Evolutionary conservation across 805 yeast species (phyloP).

Genomic region (Schwanniomyces vanrijiae): DNA sequence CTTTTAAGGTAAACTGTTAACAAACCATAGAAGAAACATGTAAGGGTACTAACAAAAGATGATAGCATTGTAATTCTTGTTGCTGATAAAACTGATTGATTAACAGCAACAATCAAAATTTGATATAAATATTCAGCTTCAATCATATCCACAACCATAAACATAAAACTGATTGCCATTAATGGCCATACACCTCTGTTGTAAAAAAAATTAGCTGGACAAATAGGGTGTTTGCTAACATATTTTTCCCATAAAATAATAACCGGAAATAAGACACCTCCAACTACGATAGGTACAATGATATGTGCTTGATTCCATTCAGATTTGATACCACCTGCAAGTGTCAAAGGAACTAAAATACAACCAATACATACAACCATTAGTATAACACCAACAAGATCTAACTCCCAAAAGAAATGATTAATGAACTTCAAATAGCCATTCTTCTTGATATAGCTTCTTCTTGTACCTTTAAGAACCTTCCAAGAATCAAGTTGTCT

Average conservation of each 20-base stretch:
- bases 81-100: slow-evolving; percentile 13
- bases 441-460: slow-evolving; percentile 5
- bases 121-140: slow-evolving; percentile 13
- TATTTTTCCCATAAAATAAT: slow-evolving; percentile 13
- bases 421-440: slow-evolving; percentile 7
- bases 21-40: slow-evolving; percentile 15
- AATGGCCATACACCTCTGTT: slow-evolving; percentile 20
- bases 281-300: slow-evolving; percentile 16
- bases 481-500: slow-evolving; percentile 17
- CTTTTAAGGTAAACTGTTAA: slow-evolving; percentile 12
- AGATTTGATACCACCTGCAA: slow-evolving; percentile 23
- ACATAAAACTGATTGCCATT: slow-evolving; percentile 11
- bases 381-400: slow-evolving; percentile 33
- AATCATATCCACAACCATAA: slow-evolving; percentile 12
- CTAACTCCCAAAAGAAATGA: slow-evolving; percentile 29
- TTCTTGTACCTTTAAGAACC: slow-evolving; percentile 8
- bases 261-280: slow-evolving; percentile 14
- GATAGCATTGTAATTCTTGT: slow-evolving; percentile 14
- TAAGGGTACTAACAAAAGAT: slow-evolving; percentile 14
- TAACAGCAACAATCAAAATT: slow-evolving; percentile 15
- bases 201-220: slow-evolving; percentile 12
- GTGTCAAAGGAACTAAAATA: slow-evolving; percentile 36
- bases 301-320: slow-evolving; percentile 15
- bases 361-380: slow-evolving; percentile 32
- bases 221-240: slow-evolving; percentile 14